Evolutionary conservation across 306 rosid species (phyloP), one percentile per base, ranked within the genome.

Genomic region (Potentilla sterilis): DNA sequence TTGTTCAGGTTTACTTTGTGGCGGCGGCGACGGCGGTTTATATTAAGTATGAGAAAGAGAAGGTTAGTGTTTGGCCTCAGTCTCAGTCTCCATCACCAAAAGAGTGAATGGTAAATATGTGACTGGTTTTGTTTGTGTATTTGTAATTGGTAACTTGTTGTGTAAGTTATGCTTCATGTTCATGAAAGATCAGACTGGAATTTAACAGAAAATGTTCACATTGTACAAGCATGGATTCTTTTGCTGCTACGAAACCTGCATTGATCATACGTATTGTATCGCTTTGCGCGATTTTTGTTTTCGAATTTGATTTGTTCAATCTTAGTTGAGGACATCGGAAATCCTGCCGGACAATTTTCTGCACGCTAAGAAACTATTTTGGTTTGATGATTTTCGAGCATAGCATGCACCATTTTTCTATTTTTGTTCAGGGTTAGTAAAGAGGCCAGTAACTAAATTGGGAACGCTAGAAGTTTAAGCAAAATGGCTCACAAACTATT

Each of bases 21-120:
- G 89, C 96, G 54, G 96, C 96, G 0, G 93, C 81, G 38, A 68
- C 87, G 3, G 88, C 98, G 18, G 12, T 88, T 66, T 92, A 78
- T 76, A 69, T 93, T 22, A 93, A 93, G 81, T 86, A 75, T 38
- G 87, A 91, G 88, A 95, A 90, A 70, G 97, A 95, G 88, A 92
- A 84, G 86, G 80, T 87, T 44, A 87, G 96, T 22, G 85, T 90
- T 67, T 90, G 96, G 96, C 97, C 97, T 34, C 65, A 65, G 35
- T 86, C 97, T 34, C 65, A 65, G 35, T 86, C 88, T 24, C 73
- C 85, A 41, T 66, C 83, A 24, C 9, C 77, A 9, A 73, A 59
- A 43, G 69, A 73, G 1, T 43, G 44, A 63, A 13, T 7, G 24
- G 2, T 28, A 58, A 9, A 11, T 22, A 22, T 57, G 42, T 14